Evolutionary conservation across 257 asterid species (phyloP).

Genomic region (Solanum sitiens): DNA sequence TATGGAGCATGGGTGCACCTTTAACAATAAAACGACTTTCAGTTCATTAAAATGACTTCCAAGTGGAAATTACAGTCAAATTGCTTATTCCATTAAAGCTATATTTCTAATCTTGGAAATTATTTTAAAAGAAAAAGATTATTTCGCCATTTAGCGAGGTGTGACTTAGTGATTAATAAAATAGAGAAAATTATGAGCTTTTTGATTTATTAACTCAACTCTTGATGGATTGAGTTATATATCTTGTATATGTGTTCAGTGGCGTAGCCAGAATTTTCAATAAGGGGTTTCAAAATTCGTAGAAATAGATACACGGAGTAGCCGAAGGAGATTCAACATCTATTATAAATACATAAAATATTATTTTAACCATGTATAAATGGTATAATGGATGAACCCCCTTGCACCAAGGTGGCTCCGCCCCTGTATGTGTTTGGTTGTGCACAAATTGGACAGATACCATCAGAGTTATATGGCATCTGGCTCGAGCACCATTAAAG

Average conservation of each 20-base stretch:
- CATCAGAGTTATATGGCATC: neutral
- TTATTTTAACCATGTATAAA: too few relatives aligned
- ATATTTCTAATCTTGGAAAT: neutral
- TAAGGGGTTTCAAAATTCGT: too few relatives aligned
- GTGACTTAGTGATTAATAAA: neutral
- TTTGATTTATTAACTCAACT: neutral
- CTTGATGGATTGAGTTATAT: neutral
- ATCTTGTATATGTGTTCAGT: neutral
- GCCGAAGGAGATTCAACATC: too few relatives aligned
- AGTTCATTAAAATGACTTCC: neutral
- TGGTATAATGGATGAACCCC: too few relatives aligned
- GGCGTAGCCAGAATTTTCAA: too few relatives aligned
- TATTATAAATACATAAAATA: too few relatives aligned
- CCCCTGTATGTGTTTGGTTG: neutral
- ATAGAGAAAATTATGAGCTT: neutral
- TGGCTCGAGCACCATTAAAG: neutral
- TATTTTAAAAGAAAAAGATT: neutral
- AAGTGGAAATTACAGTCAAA: neutral
- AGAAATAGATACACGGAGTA: too few relatives aligned
- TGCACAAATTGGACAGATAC: neutral
- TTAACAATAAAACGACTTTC: neutral
- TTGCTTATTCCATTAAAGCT: neutral
- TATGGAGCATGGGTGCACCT: neutral
- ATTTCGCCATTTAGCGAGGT: neutral
- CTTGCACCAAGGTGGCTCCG: too few relatives aligned